Conservation (phyloP, 139 green algal species). For the Volvox africanus region DNA sequence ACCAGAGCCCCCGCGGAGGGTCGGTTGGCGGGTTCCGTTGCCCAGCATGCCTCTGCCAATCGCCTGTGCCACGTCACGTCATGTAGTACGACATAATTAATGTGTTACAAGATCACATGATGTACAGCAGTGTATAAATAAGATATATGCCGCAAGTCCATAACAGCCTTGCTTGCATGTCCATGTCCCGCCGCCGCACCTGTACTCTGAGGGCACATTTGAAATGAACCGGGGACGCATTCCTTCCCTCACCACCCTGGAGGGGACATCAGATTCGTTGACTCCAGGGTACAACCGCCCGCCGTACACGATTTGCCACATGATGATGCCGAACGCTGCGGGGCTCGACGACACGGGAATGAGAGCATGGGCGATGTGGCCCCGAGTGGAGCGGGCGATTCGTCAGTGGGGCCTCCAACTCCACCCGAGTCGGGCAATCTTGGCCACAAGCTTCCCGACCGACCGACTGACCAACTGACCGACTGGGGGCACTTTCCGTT, state of each 20-base stretch:
- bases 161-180: background rate
- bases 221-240: slow-evolving; percentile 28
- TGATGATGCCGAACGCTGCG: slow-evolving; percentile 46
- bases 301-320: slow-evolving; percentile 42
- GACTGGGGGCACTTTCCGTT: too few relatives aligned
- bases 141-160: too few relatives aligned
- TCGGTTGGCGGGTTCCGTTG: slow-evolving; percentile 55
- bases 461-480: too few relatives aligned
- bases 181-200: background rate
- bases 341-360: background rate
- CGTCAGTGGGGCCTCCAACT: too few relatives aligned
- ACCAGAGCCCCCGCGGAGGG: slow-evolving; percentile 67
- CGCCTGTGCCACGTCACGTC: background rate
- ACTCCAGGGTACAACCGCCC: slow-evolving; percentile 21
- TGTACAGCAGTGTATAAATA: too few relatives aligned
- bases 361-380: too few relatives aligned
- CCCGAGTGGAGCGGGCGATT: too few relatives aligned
- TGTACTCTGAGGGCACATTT: slow-evolving; percentile 1
- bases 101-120: too few relatives aligned
- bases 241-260: slow-evolving; percentile 26
- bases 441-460: too few relatives aligned
- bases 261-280: background rate
- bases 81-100: too few relatives aligned
- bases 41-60: slow-evolving; percentile 69
- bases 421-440: too few relatives aligned